Percentiles rank a stretch among this genome's conserved stretches.
These are phyloP conservation scores for Clonostachys rhizophaga DNA, from an alignment of 2,329 filamentous ascomycete genomes.

Conservation along the genomic window DNA sequence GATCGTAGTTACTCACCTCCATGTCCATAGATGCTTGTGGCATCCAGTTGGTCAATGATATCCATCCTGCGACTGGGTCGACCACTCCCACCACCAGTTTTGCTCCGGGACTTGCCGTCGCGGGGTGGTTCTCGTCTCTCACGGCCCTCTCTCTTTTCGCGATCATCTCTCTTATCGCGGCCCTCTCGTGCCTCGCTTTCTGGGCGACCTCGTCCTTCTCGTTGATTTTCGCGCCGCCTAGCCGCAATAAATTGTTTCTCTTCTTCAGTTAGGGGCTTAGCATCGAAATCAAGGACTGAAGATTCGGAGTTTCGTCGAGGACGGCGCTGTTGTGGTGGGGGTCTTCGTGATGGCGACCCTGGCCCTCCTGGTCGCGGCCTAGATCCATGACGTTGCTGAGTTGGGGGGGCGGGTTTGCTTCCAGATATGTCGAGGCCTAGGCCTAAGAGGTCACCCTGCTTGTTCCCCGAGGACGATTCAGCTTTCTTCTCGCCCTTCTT, in stretches of 20 bases:
- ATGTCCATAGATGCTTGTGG: conserved; percentile 91
- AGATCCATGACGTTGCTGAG: conserved; percentile 52
- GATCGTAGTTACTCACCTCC: conserved; percentile 59
- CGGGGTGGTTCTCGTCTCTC: conserved; percentile 11
- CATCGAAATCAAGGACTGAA: conserved; percentile 56
- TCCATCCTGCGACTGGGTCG: conserved; percentile 59
- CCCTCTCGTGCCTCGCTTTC: conserved; percentile 9
- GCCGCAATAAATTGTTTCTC: conserved; percentile 29
- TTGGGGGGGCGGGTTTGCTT: conserved; percentile 50
- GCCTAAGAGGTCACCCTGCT: too few species aligned
- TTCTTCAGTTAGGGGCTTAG: conserved; percentile 56
- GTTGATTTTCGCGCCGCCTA: conserved; percentile 19
- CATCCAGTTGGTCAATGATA: conserved; percentile 94
- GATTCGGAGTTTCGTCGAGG: conserved; percentile 76
- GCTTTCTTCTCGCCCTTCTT: conserved; percentile 37
- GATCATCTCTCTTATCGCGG: conserved; percentile 1
- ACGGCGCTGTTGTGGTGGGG: conserved; percentile 32
- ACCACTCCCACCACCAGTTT: conserved; percentile 38
- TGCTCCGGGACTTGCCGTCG: conserved; percentile 1
- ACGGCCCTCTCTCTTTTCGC: conserved; percentile 3
- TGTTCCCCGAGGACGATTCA: conserved; percentile 36
- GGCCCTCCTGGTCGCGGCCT: conserved; percentile 22
- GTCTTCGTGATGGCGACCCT: conserved; percentile 14
- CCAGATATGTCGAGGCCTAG: conserved; percentile 6
- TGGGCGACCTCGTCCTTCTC: conserved; percentile 2